These are phyloP conservation scores for Claviceps arundinis DNA, from an alignment of 2,329 filamentous ascomycete species.

Conservation along the genomic window DNA sequence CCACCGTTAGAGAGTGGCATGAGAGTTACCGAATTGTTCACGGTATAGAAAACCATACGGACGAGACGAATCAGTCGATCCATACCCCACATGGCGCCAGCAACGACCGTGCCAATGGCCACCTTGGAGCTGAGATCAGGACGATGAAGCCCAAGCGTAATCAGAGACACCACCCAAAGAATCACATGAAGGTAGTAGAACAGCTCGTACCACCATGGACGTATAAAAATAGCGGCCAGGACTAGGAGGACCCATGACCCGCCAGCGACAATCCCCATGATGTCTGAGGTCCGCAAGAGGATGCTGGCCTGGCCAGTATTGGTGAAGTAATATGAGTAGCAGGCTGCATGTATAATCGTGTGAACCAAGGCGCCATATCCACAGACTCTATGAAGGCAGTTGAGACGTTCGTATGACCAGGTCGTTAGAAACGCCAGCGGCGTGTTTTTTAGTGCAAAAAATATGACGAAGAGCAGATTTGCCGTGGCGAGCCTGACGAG, in stretches of 20 bases:
- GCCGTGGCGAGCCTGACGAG: constrained; percentile 22
- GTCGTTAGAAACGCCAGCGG: constrained; percentile 38
- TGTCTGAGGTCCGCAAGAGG: constrained; percentile 24
- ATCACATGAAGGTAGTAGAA: constrained; percentile 41
- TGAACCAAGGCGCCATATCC: constrained; percentile 35
- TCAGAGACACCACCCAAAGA: constrained; percentile 34
- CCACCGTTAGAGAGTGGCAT: constrained; percentile 39
- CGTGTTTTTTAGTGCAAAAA: constrained; percentile 45
- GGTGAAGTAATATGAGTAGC: constrained; percentile 30
- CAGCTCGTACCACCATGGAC: constrained; percentile 38
- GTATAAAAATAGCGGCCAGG: constrained; percentile 28
- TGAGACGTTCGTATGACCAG: constrained; percentile 46
- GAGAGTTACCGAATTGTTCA: constrained; percentile 39
- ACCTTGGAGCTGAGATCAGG: constrained; percentile 29
- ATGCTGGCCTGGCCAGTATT: constrained; percentile 12
- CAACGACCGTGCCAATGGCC: constrained; percentile 27
- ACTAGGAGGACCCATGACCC: constrained; percentile 31
- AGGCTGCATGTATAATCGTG: constrained; percentile 31
- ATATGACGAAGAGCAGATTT: constrained; percentile 39
- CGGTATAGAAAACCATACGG: constrained; percentile 29
- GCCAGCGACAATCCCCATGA: constrained; percentile 36
- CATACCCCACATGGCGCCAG: constrained; percentile 33
- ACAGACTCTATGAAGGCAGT: constrained; percentile 40
- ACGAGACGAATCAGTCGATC: constrained; percentile 36
- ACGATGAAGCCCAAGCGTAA: constrained; percentile 38